Percentiles rank a stretch among this genome's conserved stretches.
Conservation (phyloP, 306 rosid species). For the Quercus rubra region DNA sequence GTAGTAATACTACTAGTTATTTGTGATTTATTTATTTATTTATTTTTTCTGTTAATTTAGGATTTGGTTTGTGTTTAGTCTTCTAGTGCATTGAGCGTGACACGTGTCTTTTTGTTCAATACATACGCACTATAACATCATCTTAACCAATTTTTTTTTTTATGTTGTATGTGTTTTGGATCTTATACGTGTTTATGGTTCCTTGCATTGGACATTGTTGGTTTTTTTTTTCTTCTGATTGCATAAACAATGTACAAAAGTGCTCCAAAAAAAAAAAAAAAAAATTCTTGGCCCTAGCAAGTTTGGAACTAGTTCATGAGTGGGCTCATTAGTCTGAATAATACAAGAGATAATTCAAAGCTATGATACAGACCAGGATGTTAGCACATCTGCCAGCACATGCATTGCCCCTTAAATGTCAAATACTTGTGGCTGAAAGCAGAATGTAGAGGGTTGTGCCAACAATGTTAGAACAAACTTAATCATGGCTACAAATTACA, state of each 20-base stretch:
- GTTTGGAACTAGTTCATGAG: conserved; percentile 30
- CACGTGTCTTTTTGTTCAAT: no score
- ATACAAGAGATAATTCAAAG: conserved; percentile 9
- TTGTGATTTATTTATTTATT: no score
- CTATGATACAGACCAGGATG: conserved; percentile 11
- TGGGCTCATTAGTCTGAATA: conserved; percentile 25
- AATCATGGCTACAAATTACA: conserved; percentile 33
- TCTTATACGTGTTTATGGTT: neutral
- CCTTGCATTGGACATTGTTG: neutral
- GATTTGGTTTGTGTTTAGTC: no score
- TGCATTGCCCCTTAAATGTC: conserved; percentile 40
- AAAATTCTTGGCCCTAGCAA: conserved; percentile 12
- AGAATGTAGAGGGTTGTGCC: conserved; percentile 44
- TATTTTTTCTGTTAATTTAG: no score
- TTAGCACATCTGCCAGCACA: conserved; percentile 67
- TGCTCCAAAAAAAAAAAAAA: neutral
- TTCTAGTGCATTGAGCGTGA: accelerated
- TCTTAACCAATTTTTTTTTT: neutral
- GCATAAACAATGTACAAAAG: neutral
- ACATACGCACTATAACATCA: no score
- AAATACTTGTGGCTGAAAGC: conserved; percentile 19
- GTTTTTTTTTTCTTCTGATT: neutral
- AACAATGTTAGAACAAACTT: conserved; percentile 28
- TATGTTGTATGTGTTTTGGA: neutral
- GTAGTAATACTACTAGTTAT: no score